Evolutionary conservation across 2,329 filamentous ascomycete species (phyloP), one percentile per base, ranked within the genome.

Genomic region (Fusarium avenaceum): DNA sequence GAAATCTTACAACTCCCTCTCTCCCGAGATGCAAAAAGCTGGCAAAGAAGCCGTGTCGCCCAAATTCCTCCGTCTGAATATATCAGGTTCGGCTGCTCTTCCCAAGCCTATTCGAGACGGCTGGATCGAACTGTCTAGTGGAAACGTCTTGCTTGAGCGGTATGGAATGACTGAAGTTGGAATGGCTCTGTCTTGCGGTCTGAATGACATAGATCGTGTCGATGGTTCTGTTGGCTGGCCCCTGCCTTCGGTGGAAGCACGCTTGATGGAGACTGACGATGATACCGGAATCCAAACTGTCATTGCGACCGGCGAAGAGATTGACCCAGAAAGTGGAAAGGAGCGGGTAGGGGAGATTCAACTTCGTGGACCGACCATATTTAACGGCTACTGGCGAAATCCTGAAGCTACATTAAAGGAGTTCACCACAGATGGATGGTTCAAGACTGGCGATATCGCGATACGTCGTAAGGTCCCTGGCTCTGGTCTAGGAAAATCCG

Each of bases 151-250:
- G 0, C 89, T 99, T 6, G 96, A 99, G 80, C 92, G 96, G n/a
- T 99, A 96, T 78, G 96, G 96, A 75, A 98, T 99, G 96, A 99
- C 96, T 6, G 96, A 99, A 82, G 94, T 98, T 2, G 96, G 96
- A 72, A 98, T 99, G 96, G 96, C 95, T 0, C 86, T 99, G n/a
- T 95, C 92, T 63, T 98, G 96, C 77, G 94, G 94, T 3, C 89
- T 98, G 3, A 85, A 90, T 67, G 87, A 86, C 51, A 75, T 81
- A 7, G 92, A 96, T 75, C 92, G 96, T 47, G 89, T 97, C 4
- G 94, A 98, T 74, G 95, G 92, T 39, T 92, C 90, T 60, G 96
- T 99, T 15, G 96, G 96, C 58, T 98, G 95, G 95, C 93, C 96
- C 0, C 81, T 99, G 0, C 96, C 96, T 0, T 89, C 86, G 1